These are phyloP conservation scores for Lachancea sp. DNA, from an alignment of 805 yeast species.

Conservation along the genomic window DNA sequence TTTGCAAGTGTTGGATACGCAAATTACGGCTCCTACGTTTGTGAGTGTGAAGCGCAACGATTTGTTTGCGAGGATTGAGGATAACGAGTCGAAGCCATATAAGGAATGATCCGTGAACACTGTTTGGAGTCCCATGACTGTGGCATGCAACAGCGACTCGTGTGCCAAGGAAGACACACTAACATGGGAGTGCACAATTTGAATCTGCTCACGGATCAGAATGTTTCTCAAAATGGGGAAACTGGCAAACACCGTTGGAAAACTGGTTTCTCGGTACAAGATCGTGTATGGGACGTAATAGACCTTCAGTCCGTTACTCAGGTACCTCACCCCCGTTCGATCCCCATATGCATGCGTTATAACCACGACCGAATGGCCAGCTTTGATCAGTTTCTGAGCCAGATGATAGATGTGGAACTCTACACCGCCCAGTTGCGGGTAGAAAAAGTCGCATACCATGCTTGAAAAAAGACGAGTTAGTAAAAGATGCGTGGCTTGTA, in stretches of 20 bases:
- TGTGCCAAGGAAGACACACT: constrained; percentile 80
- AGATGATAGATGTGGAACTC: constrained; percentile 92
- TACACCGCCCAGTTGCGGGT: constrained; percentile 98
- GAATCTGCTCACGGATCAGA: constrained; percentile 74
- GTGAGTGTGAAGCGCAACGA: constrained; percentile 73
- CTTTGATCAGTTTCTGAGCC: constrained; percentile 68
- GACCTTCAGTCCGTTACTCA: constrained; percentile 88
- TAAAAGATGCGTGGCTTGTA: not conserved
- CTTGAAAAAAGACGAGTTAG: constrained; percentile 19
- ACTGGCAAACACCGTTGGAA: constrained; percentile 83
- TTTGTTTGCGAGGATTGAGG: constrained; percentile 81
- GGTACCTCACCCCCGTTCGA: constrained; percentile 71
- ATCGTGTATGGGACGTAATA: constrained; percentile 82
- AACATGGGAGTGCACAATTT: constrained; percentile 94
- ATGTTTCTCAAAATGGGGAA: constrained; percentile 84
- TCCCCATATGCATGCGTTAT: constrained; percentile 85
- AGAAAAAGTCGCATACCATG: constrained; percentile 95
- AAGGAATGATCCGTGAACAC: constrained; percentile 94
- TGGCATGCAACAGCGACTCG: constrained; percentile 86
- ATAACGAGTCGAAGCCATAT: constrained; percentile 86
- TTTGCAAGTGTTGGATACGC: constrained; percentile 94
- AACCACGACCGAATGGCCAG: constrained; percentile 81
- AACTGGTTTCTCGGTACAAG: constrained; percentile 74
- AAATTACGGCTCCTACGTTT: constrained; percentile 88
- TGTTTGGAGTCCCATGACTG: constrained; percentile 86